Base-by-base conservation (phyloP, 2,329 filamentous ascomycete genomes). In the Verticillium zaregamsianum region DNA sequence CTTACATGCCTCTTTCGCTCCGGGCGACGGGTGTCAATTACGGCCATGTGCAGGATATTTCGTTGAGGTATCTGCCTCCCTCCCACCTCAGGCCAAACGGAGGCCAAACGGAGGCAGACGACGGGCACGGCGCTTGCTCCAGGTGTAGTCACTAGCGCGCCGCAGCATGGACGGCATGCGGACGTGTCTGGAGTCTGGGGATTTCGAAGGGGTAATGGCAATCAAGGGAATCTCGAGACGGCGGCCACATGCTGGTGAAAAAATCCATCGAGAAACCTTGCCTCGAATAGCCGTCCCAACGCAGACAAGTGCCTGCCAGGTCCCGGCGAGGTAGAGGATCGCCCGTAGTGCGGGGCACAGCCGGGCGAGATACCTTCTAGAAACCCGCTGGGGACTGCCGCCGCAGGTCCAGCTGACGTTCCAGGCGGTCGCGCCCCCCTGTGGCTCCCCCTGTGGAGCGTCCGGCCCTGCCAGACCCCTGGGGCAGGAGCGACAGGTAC, bases 401-500 rank as follows among this genome's bases (percentile, higher is more conserved):
- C 45, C 45, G 45, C 45, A 49, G 45, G 45, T 49, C 45, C 45
- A 49, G 45, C 45, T 49, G 45, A 49, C 45, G 57, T 40, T 58
- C 57, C 35, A 37, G 40, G 57, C 32, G 57, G 57, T 37, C 35
- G 57, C 35, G 35, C 57, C 40, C 23, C 57, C 57, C 32, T 58
- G 57, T 45, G 58, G 40, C 31, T 28, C 17, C 23, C 5, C 32
- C 45, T 20, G 45, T 49, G 45, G 45, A 49, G 45, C 12, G 17
- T 25, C 45, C n/a, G 45, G 45, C n/a, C 45, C 45, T 49, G 45
- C n/a, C n/a, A 49, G 45, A 23, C 45, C 45, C 45, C 45, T 49
- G 45, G 57, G 55, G 55, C 57, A 58, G 35, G 57, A 58, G 57
- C 57, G 57, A 49, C 57, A 58, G 57, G 57, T 58, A 58, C 57